phyloP scores from a whole-genome alignment of 106 monocot genomes.

The Apostasia shenzhenica region DNA sequence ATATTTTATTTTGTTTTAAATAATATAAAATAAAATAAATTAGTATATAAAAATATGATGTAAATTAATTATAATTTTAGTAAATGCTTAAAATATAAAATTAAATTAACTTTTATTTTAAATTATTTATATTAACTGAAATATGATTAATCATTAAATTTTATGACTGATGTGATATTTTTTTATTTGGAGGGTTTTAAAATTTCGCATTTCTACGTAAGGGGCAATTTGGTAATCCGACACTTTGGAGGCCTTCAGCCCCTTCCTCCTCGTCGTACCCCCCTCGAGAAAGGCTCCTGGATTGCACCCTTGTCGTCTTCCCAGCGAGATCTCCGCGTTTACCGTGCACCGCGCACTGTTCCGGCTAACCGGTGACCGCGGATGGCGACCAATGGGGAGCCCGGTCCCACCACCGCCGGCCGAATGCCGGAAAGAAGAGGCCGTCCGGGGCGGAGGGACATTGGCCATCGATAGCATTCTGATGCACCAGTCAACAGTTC shows the following conservation, averaged over 20 bases:
- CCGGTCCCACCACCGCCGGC: neutral
- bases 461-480: slow-evolving; percentile 2
- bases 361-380: slow-evolving; percentile 3
- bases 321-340: neutral
- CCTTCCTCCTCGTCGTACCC: neutral
- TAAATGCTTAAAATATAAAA: no score
- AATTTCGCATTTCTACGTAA: no score
- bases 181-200: no score
- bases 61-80: no score
- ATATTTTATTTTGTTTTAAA: no score
- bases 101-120: no score
- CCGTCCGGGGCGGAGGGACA: slow-evolving; percentile 3
- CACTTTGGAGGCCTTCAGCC: neutral
- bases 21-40: no score
- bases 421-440: slow-evolving; percentile 1
- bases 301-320: slow-evolving; percentile 4
- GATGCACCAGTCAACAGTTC: slow-evolving; percentile 17
- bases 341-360: neutral
- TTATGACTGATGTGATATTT: no score
- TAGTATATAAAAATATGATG: no score
- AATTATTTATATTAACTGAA: no score
- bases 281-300: slow-evolving; percentile 4
- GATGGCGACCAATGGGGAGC: neutral
- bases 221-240: no score
- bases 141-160: no score